A percentile compares a stretch with the other conserved stretches of the same genome.
Evolutionary conservation across 1,284 basidiomycete genomes (phyloP).

Genomic region (Rhizoctonia solani): DNA sequence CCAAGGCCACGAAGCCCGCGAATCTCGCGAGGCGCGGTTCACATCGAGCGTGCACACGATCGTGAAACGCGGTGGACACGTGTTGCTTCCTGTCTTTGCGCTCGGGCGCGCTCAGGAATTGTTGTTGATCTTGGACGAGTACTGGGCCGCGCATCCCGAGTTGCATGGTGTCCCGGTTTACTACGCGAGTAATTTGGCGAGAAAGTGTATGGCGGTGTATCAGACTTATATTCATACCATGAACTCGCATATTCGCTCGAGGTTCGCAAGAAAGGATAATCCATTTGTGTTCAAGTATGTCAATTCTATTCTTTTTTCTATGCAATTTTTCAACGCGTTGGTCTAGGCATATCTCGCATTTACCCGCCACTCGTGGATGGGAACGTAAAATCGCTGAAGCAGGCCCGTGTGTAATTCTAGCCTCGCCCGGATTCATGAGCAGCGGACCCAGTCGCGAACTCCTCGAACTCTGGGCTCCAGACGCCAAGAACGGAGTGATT

Average conservation of each 20-base stretch:
- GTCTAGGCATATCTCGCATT: conserved; percentile 79
- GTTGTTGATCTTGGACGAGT: conserved; percentile 93
- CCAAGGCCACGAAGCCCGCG: conserved; percentile 86
- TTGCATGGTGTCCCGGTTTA: conserved; percentile 95
- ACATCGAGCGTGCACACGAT: conserved; percentile 90
- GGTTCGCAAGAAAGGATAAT: conserved; percentile 89
- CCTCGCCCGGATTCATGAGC: conserved; percentile 95
- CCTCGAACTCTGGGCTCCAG: conserved; percentile 95
- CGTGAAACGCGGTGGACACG: conserved; percentile 90
- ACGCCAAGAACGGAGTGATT: conserved; percentile 93
- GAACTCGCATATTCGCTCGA: conserved; percentile 87
- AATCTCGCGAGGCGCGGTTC: conserved; percentile 94
- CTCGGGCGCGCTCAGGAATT: conserved; percentile 96
- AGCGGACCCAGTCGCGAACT: conserved; percentile 91
- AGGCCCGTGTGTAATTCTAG: conserved; percentile 93
- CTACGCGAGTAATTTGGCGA: conserved; percentile 95
- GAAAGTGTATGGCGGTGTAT: conserved; percentile 99
- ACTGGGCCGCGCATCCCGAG: conserved; percentile 96
- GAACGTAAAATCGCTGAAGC: conserved; percentile 83
- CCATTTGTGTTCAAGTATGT: conserved; percentile 97
- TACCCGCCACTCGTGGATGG: conserved; percentile 81
- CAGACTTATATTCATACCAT: conserved; percentile 97
- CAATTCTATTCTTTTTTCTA: neutral
- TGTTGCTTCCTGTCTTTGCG: conserved; percentile 92
- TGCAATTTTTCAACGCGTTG: conserved; percentile 5